Conservation (phyloP, 768 basidiomycete species). For the Daedaleopsis sinensis region DNA sequence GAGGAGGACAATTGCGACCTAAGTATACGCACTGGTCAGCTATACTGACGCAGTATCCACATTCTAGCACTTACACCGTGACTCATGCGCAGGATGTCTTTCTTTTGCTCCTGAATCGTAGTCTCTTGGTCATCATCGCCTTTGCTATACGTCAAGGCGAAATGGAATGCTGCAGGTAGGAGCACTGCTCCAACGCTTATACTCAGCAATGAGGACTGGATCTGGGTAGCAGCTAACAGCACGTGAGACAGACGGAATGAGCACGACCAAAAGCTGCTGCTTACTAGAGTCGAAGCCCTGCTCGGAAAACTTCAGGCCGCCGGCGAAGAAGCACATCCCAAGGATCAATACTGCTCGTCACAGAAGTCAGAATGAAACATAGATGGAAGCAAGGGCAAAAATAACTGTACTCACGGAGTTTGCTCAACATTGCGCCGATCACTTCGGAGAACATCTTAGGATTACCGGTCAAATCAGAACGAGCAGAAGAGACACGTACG, state of each 20-base stretch:
- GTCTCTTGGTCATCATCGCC: constrained; percentile 13
- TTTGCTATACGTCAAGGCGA: constrained; percentile 46
- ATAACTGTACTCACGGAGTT: constrained; percentile 50
- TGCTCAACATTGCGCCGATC: constrained; percentile 82
- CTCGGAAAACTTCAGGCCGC: constrained; percentile 74
- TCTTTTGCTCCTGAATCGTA: constrained; percentile 40
- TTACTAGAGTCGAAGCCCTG: constrained; percentile 76
- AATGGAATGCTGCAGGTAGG: constrained; percentile 76
- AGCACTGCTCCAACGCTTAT: constrained; percentile 82
- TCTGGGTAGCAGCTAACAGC: constrained; percentile 62
- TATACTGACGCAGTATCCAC: not conserved
- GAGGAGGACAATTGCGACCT: constrained; percentile 81
- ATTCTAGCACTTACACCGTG: constrained; percentile 58
- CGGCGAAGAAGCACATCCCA: constrained; percentile 85
- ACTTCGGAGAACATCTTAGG: constrained; percentile 44
- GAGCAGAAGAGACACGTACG: constrained; percentile 48
- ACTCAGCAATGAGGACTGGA: constrained; percentile 73
- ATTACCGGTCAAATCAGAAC: not conserved
- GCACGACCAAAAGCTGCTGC: constrained; percentile 25
- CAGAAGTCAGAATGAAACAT: not conserved
- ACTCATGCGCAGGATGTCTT: constrained; percentile 68
- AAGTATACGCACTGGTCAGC: not conserved
- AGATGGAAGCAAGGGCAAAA: not conserved
- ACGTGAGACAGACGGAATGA: not conserved
- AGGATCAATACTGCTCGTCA: constrained; percentile 68